Evolutionary conservation across 352 stramenopile genomes (phyloP).

Genomic region (Detonula confervacea): DNA sequence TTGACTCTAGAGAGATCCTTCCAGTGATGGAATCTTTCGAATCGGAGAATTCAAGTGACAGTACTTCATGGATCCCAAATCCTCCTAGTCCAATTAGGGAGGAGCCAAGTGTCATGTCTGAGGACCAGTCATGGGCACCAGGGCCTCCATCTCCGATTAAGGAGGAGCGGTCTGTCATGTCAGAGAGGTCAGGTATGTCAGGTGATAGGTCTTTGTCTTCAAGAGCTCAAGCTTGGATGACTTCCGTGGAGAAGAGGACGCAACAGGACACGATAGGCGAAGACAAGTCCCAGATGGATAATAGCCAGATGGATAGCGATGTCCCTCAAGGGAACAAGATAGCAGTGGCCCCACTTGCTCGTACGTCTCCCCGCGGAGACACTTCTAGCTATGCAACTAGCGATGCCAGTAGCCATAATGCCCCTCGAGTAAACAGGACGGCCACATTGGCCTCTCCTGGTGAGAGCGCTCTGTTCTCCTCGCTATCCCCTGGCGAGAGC

Average conservation of each 20-base stretch:
- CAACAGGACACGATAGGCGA: background rate
- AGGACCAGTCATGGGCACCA: background rate
- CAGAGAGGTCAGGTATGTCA: background rate
- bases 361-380: no score
- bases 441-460: background rate
- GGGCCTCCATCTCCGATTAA: background rate
- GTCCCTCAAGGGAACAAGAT: slow-evolving; percentile 14
- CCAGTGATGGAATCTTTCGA: slow-evolving; percentile 37
- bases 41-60: slow-evolving; percentile 36
- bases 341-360: no score
- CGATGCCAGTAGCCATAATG: background rate
- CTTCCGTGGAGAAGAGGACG: slow-evolving; percentile 35
- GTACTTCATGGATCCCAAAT: slow-evolving; percentile 16
- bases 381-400: background rate
- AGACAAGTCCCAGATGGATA: no score
- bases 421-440: background rate
- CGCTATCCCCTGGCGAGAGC: no score
- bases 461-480: no score
- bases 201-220: slow-evolving; percentile 10
- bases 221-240: slow-evolving; percentile 30
- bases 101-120: slow-evolving; percentile 6
- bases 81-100: background rate
- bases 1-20: background rate
- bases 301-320: slow-evolving; percentile 19
- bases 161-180: slow-evolving; percentile 1